Evolutionary conservation across 2,329 filamentous ascomycete genomes (phyloP).

Genomic region (Daldinia sp.): DNA sequence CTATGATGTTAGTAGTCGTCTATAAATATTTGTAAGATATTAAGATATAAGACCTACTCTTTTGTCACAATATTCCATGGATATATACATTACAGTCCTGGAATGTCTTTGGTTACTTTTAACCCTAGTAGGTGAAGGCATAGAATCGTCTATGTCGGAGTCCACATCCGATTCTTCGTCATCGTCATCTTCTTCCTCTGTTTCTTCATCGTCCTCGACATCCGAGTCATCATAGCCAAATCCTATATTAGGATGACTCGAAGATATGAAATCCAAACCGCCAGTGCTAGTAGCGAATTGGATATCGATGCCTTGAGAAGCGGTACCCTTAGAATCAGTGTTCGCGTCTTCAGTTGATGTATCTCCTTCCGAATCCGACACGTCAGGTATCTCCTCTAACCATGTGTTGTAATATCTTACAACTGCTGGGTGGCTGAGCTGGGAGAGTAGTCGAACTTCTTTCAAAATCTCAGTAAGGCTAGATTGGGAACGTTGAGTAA

Average conservation of each 20-base stretch:
- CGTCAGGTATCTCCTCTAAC: constrained; percentile 78
- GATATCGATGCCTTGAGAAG: constrained; percentile 59
- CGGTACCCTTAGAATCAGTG: constrained; percentile 55
- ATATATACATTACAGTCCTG: constrained; percentile 89
- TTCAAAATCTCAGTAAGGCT: constrained; percentile 86
- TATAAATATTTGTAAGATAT: background rate
- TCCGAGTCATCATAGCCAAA: constrained; percentile 75
- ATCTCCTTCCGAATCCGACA: constrained; percentile 68
- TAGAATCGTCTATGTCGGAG: constrained; percentile 52
- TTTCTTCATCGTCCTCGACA: constrained; percentile 53
- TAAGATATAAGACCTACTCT: constrained; percentile 63
- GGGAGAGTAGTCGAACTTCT: constrained; percentile 89
- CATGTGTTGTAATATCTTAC: constrained; percentile 96
- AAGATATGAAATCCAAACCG: constrained; percentile 93
- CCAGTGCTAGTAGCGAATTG: constrained; percentile 79
- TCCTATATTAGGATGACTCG: constrained; percentile 80
- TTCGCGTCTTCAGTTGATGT: constrained; percentile 61
- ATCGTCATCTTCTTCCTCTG: constrained; percentile 55
- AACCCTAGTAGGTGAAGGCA: constrained; percentile 46
- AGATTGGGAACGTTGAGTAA: constrained; percentile 82
- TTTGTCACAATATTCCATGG: constrained; percentile 99
- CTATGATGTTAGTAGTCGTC: constrained; percentile 30
- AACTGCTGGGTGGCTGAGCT: constrained; percentile 86
- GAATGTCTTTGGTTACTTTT: constrained; percentile 63
- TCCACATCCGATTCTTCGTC: constrained; percentile 63